Conservation (phyloP, 805 yeast genomes). For the Kluyveromyces starmeri region DNA sequence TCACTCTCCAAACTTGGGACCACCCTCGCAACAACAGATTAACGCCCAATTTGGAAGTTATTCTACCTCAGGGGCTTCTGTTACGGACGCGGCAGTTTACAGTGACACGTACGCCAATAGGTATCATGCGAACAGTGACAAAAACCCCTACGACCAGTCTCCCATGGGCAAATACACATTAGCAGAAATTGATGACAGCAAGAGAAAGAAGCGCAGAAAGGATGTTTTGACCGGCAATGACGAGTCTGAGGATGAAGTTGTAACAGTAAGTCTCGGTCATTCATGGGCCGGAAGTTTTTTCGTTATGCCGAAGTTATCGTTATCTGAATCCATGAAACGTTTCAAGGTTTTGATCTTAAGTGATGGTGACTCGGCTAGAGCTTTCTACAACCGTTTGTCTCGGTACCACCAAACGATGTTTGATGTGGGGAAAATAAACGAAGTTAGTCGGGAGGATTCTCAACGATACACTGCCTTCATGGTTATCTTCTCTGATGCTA, state of each 20-base stretch:
- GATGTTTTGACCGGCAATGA: conserved; percentile 3
- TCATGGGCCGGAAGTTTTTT: conserved; percentile 22
- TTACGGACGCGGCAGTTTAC: not conserved
- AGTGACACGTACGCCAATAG: not conserved
- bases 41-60: not conserved
- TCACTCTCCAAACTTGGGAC: conserved; percentile 9
- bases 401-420: conserved; percentile 16
- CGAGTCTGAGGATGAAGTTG: conserved; percentile 17
- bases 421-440: conserved; percentile 16
- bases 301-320: conserved; percentile 27
- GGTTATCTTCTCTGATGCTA: conserved; percentile 19
- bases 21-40: conserved; percentile 2
- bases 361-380: conserved; percentile 18
- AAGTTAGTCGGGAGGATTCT: conserved; percentile 10
- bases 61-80: not conserved
- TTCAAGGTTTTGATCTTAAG: conserved; percentile 18
- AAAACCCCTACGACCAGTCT: not conserved
- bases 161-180: not conserved
- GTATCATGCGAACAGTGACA: conserved; percentile 1
- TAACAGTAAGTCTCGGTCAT: conserved; percentile 19
- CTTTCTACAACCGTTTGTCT: conserved; percentile 21
- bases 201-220: conserved; percentile 5
- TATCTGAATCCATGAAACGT: conserved; percentile 14
- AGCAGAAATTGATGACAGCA: not conserved
- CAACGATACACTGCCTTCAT: conserved; percentile 15